Evolutionary conservation across 306 rosid species (phyloP), one percentile per base, ranked within the genome.

Genomic region (Echinosophora koreensis): DNA sequence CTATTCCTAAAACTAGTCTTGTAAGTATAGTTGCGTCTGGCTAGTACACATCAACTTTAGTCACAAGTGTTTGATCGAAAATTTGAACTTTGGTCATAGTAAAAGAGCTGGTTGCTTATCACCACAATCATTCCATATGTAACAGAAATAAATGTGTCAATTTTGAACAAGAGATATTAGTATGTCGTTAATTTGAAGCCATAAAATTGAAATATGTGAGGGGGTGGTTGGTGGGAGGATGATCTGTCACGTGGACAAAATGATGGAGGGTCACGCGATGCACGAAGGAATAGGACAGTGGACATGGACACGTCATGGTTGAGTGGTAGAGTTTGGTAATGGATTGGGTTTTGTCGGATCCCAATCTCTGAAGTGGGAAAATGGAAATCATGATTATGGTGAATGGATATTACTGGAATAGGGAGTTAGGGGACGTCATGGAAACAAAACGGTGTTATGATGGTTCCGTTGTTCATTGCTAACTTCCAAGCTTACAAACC

Each of bases 211-310:
- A 14, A 44, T 30, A 32, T 46, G 39, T 3, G 27, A 18, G 17
- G 30, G 38, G 47, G 30, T 52, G 49, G 59, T 39, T 65, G 64
- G 72, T 13, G 35, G 15, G 62, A 16, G 4, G 64, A 63, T 55
- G 38, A 78, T 76, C 15, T 41, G 81, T 68, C 79, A 82, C 80
- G 86, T 77, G 87, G 75, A 57, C 38, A 68, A 69, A 81, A 78
- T 30, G 69, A 60, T 74, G 81, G 51, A 14, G 16, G 15, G 64
- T 78, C 85, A 81, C 81, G 77, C 78, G 42, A 49, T 35, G 11
- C 85, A 84, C 71, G 77, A 54, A 74, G 18, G 9, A 22, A 46
- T 2, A 50, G 11, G 10, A 8, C 8, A 37, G 39, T 9, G 35
- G 58, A 71, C 77, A 64, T 11, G 35, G 58, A 71, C 77, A 64